These are phyloP conservation scores for Delphinella strobiligena DNA, from an alignment of 2,329 filamentous ascomycete genomes.

Conservation along the genomic window DNA sequence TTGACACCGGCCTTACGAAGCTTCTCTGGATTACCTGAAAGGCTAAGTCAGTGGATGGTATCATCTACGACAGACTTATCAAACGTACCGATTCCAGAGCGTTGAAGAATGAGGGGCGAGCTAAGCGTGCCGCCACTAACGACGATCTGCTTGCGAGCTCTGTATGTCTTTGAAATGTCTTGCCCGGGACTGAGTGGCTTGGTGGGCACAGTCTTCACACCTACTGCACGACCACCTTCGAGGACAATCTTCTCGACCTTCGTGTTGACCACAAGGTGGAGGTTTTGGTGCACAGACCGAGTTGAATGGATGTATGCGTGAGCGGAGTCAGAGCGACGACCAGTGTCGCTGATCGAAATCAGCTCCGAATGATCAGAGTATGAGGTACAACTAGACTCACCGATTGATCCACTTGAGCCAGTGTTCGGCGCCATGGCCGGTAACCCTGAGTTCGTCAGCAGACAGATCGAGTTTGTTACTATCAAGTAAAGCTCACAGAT, in stretches of 20 bases:
- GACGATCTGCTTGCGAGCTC: conserved; percentile 61
- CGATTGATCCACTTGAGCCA: conserved; percentile 81
- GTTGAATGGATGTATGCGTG: conserved; percentile 71
- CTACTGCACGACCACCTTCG: conserved; percentile 59
- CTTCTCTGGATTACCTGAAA: conserved; percentile 51
- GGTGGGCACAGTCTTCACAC: conserved; percentile 56
- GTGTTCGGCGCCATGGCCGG: conserved; percentile 60
- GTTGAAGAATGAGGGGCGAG: conserved; percentile 62
- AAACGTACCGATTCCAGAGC: conserved; percentile 57
- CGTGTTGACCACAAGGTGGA: conserved; percentile 63
- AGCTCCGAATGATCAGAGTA: background rate
- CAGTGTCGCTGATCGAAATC: conserved; percentile 33
- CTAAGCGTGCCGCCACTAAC: conserved; percentile 61
- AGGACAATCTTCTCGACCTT: conserved; percentile 69
- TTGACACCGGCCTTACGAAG: conserved; percentile 56
- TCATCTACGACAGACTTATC: conserved; percentile 1
- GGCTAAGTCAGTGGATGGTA: no score
- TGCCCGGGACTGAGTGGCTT: conserved; percentile 52
- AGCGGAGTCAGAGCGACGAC: conserved; percentile 63
- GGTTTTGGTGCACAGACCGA: conserved; percentile 54
- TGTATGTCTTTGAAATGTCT: conserved; percentile 45
- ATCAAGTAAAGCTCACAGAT: conserved; percentile 2
- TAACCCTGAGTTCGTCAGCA: conserved; percentile 30
- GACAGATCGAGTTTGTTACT: background rate
- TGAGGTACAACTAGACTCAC: conserved; percentile 13